phyloP scores from a whole-genome alignment of 495 filamentous ascomycete species.

The Penicillium roqueforti region DNA sequence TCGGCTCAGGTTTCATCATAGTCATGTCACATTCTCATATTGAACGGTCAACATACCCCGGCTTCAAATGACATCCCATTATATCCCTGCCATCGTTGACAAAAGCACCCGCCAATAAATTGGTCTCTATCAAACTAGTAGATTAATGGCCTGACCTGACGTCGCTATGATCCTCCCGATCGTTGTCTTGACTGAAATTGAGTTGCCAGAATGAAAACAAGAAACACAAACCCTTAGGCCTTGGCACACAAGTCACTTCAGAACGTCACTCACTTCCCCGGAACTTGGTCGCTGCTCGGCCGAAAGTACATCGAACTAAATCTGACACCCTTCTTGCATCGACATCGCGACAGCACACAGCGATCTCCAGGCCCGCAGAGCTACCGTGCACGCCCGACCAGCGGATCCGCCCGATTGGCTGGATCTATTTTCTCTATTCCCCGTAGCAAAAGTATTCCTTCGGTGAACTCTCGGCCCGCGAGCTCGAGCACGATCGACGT shows the following conservation, averaged over 20 bases:
- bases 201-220: slow-evolving; percentile 1
- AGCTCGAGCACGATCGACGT: slow-evolving; percentile 22
- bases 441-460: slow-evolving; percentile 24
- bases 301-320: not conserved
- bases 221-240: too few species aligned
- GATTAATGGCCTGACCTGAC: not conserved
- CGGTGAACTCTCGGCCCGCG: slow-evolving; percentile 24
- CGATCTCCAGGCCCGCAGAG: slow-evolving; percentile 1
- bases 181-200: not conserved
- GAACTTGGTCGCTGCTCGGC: too few species aligned
- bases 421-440: slow-evolving; percentile 9
- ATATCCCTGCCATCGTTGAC: not conserved
- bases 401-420: slow-evolving; percentile 12
- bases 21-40: slow-evolving; percentile 5
- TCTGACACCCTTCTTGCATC: not conserved
- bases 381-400: not conserved
- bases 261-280: slow-evolving; percentile 5
- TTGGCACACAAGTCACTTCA: too few species aligned
- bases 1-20: slow-evolving; percentile 13
- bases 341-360: too few species aligned
- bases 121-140: not conserved
- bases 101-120: not conserved
- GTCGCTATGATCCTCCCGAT: not conserved
- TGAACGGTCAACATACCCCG: not conserved
- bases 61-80: slow-evolving; percentile 1